These are phyloP conservation scores for Pyrenula aspistea DNA, from an alignment of 495 filamentous ascomycete species.

Conservation along the genomic window DNA sequence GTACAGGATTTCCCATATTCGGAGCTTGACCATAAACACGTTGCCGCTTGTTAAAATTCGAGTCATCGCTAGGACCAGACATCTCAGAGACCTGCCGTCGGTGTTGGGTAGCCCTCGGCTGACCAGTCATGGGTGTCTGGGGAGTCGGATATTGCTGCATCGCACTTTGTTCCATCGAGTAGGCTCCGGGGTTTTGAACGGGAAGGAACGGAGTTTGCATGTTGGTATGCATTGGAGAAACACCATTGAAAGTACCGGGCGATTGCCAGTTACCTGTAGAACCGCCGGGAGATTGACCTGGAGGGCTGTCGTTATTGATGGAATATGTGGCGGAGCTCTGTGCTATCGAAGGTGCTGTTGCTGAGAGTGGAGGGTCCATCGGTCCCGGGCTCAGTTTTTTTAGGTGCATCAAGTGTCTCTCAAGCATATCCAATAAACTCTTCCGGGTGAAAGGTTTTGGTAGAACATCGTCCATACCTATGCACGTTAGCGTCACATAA, in stretches of 20 bases:
- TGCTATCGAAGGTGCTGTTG: conserved; percentile 33
- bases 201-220: conserved; percentile 20
- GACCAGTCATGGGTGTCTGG: conserved; percentile 32
- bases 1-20: conserved; percentile 29
- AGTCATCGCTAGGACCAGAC: conserved; percentile 40
- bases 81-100: conserved; percentile 59
- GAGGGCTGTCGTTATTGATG: conserved; percentile 74
- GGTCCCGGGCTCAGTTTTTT: conserved; percentile 48
- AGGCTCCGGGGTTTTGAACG: conserved; percentile 27
- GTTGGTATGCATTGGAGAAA: conserved; percentile 42
- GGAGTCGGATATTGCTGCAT: conserved; percentile 34
- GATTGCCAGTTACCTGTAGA: conserved; percentile 64
- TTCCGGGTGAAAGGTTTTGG: conserved; percentile 97
- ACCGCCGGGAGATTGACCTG: conserved; percentile 61
- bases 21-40: conserved; percentile 47
- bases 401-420: conserved; percentile 75
- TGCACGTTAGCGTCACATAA: conserved; percentile 6
- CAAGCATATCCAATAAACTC: conserved; percentile 79
- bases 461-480: conserved; percentile 98
- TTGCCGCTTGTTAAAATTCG: conserved; percentile 46
- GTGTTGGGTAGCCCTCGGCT: conserved; percentile 29
- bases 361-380: conserved; percentile 36
- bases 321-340: conserved; percentile 45
- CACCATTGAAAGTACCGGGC: conserved; percentile 52
- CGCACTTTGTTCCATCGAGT: conserved; percentile 38